Base-by-base conservation (phyloP, 176 grass and related monocot genomes). In the Eleusine coracana region DNA sequence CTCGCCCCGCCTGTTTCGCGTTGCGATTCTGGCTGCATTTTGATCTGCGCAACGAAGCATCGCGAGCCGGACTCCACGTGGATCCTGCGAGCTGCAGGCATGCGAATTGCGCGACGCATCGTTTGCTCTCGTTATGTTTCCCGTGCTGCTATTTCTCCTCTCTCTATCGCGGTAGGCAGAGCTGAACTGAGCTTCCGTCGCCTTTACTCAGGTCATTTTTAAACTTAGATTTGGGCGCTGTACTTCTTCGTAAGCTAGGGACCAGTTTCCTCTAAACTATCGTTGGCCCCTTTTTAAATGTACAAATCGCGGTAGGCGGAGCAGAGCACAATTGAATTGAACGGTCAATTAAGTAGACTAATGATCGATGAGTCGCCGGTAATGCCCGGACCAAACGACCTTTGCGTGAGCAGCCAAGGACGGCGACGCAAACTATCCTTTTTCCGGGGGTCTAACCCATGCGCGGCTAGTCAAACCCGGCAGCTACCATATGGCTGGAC, bases 341-440 rank as follows among this genome's bases (percentile, higher is more conserved):
- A 63, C 23, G 6, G 60, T 63, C 60, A 28, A 29, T 63, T 63
- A 63, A 63, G 60, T 20, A 7, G 23, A 63, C 60, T 63, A 29
- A 31, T 42, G 38, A 78, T 50, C 17, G 31, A 28, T 23, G 23
- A 74, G 38, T 44, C 73, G 34, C 56, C 74, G 37, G 74, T 39
- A 42, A 60, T 23, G 74, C 42, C 74, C 36, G 12, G 74, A 42
- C 74, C 37, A 74, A 73, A 44, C 39, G 38, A 76, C 51, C 85
- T 87, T 87, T 87, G 85, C 72, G 78, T 81, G 85, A 21, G 4
- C 54, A 70, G 42, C 31, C 11, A 70, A 82, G 65, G 60, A 37
- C 39, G 82, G 64, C 73, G 18, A 63, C 9, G 23, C 13, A 28
- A 62, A 56, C 37, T 56, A 13, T 2, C 1, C 13, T 2, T 2